Percentiles rank a stretch among this genome's conserved stretches.
phyloP scores from a whole-genome alignment of 225 moss, liverwort and hornwort species.

The Bryum argenteum region DNA sequence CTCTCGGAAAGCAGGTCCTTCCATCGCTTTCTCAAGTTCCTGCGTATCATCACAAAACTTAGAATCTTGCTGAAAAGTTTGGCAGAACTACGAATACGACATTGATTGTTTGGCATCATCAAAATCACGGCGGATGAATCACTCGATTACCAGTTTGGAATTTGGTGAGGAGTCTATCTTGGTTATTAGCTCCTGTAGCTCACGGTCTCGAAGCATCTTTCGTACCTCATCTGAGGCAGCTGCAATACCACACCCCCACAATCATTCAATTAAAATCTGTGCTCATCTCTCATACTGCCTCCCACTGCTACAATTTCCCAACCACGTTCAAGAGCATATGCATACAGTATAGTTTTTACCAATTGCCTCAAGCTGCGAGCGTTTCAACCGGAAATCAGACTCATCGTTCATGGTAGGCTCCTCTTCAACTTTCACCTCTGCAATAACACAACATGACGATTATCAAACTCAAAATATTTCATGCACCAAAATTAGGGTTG shows the following conservation, averaged over 20 bases:
- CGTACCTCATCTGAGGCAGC: conserved; percentile 74
- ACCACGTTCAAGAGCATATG: no score
- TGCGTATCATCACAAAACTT: conserved; percentile 30
- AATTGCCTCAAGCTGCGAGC: conserved; percentile 58
- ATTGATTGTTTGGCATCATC: conserved; percentile 5
- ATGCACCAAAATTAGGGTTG: neutral
- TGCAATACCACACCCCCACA: conserved; percentile 35
- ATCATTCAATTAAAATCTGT: neutral
- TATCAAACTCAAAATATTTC: neutral
- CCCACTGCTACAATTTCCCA: neutral
- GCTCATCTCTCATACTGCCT: neutral
- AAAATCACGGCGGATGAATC: neutral
- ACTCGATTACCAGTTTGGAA: conserved; percentile 56
- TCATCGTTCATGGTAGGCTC: conserved; percentile 36
- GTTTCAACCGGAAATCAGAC: conserved; percentile 44
- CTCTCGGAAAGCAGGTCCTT: conserved; percentile 77
- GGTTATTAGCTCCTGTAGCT: conserved; percentile 65
- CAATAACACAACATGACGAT: conserved; percentile 16
- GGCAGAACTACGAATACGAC: neutral
- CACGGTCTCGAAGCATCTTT: conserved; percentile 71
- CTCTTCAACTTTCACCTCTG: conserved; percentile 41
- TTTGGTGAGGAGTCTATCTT: conserved; percentile 71
- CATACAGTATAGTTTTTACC: conserved; percentile 24
- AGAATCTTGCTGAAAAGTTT: neutral
- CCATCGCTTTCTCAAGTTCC: conserved; percentile 97